These are phyloP conservation scores for Aegle marmelos DNA, from an alignment of 345 rosid species.

Conservation along the genomic window DNA sequence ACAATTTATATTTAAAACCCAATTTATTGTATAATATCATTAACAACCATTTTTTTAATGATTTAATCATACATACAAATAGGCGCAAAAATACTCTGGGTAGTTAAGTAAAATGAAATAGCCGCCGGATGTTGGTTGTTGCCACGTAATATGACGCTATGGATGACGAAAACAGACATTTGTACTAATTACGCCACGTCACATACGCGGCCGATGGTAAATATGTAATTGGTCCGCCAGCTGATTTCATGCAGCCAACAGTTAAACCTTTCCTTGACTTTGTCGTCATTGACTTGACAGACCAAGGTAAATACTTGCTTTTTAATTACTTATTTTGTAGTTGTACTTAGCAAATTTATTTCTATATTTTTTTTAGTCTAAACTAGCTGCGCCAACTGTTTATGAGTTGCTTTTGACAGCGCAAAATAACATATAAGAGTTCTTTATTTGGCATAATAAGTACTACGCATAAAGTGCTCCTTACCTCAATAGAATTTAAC, in stretches of 20 bases:
- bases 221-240: conserved; percentile 9
- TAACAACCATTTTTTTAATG: too few relatives aligned
- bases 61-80: too few relatives aligned
- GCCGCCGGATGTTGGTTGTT: background rate
- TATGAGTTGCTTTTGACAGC: background rate
- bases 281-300: too few relatives aligned
- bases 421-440: too few relatives aligned
- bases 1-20: too few relatives aligned
- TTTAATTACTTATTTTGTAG: too few relatives aligned
- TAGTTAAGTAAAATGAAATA: background rate
- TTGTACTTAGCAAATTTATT: background rate
- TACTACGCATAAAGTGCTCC: too few relatives aligned
- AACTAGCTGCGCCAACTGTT: background rate
- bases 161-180: conserved; percentile 26
- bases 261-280: background rate
- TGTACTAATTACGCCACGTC: background rate
- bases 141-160: conserved; percentile 31
- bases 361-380: too few relatives aligned
- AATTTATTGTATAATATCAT: too few relatives aligned
- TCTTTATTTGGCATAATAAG: too few relatives aligned
- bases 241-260: conserved; percentile 34
- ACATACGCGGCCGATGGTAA: conserved; percentile 34
- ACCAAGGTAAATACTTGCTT: too few relatives aligned
- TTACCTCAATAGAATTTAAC: too few relatives aligned
- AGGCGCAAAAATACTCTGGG: background rate